Evolutionary conservation across 805 yeast genomes (phyloP), one percentile per base, ranked within the genome.

Genomic region (Kazachstania africana): DNA sequence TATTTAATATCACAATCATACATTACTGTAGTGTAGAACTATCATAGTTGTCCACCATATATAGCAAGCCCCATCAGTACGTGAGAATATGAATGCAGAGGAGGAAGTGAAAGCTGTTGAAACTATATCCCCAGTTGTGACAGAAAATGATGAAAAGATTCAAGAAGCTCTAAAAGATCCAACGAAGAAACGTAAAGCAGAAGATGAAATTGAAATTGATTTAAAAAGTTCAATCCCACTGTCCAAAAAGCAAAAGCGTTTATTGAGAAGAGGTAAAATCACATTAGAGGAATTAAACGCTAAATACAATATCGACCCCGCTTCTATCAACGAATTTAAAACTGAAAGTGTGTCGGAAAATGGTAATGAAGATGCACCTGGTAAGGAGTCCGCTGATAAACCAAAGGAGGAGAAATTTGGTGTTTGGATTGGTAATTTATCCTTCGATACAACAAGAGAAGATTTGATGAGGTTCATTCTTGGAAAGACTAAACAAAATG

Each of bases 401-500:
- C 59, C 53, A 26, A 40, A 47, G 13, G 62, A 61, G 31, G 68
- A 77, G 4, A 71, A 67, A 33, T 70, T 60, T 45, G 93, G 93
- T 27, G 91, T 85, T 22, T 91, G 98, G 98, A 71, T 91, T 28
- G 98, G 98, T 26, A 91, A 91, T 53, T 59, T 91, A 40, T 68
- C 95, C 0, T 91, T 78, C 47, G 91, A 82, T 32, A 83, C 95
- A 4, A 66, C 76, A 0, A 74, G 69, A 44, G 88, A 79, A 22
- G 93, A 85, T 40, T 49, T 91, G 21, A 60, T 62, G 10, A 65
- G 75, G 33, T 84, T 79, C 41, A 56, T 91, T 6, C 59, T 66
- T 1, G 66, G 70, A 8, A 81, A 78, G 48, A 70, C 88, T 0
- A 47, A 59, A 12, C 59, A 51, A 1, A 50, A 47, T 8, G 60